A percentile compares a stretch with the other conserved stretches of the same genome.
These are phyloP conservation scores for Trichosanthes truncata DNA, from an alignment of 306 rosid genomes.

Conservation along the genomic window DNA sequence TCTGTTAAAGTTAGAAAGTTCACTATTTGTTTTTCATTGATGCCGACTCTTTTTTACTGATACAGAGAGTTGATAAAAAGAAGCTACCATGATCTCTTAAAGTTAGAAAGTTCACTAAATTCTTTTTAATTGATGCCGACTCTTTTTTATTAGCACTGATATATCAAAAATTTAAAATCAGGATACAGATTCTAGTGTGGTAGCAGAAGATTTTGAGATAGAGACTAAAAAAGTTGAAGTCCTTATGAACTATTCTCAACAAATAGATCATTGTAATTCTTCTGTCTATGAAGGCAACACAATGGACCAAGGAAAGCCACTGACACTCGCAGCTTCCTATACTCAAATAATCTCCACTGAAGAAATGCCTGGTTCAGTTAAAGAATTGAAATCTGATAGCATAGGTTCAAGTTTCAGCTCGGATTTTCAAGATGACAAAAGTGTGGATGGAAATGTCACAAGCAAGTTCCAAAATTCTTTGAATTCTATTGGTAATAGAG, in stretches of 20 bases:
- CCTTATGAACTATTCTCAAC: constrained; percentile 22
- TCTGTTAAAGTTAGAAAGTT: neutral
- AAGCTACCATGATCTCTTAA: neutral
- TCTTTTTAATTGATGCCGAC: neutral
- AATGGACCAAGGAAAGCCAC: constrained; percentile 23
- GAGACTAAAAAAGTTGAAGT: constrained; percentile 23
- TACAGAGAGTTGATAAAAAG: neutral
- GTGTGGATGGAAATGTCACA: constrained; percentile 19
- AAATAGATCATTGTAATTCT: constrained; percentile 19
- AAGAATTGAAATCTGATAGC: constrained; percentile 24
- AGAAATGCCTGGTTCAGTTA: constrained; percentile 25
- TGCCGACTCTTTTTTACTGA: neutral
- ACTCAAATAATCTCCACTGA: constrained; percentile 21
- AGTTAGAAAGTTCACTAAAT: neutral
- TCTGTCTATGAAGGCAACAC: constrained; percentile 14
- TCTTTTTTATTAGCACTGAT: constrained; percentile 12
- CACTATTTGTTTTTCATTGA: neutral
- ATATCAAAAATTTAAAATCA: constrained; percentile 13
- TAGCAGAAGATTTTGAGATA: constrained; percentile 21
- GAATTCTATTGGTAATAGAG: constrained; percentile 19
- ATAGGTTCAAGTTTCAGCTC: constrained; percentile 22
- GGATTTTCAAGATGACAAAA: constrained; percentile 24
- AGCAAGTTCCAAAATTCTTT: constrained; percentile 25
- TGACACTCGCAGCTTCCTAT: constrained; percentile 15
- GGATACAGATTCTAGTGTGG: constrained; percentile 19